Evolutionary conservation across 1,139 yeast genomes (phyloP).

Genomic region (Torulaspora pretoriensis): DNA sequence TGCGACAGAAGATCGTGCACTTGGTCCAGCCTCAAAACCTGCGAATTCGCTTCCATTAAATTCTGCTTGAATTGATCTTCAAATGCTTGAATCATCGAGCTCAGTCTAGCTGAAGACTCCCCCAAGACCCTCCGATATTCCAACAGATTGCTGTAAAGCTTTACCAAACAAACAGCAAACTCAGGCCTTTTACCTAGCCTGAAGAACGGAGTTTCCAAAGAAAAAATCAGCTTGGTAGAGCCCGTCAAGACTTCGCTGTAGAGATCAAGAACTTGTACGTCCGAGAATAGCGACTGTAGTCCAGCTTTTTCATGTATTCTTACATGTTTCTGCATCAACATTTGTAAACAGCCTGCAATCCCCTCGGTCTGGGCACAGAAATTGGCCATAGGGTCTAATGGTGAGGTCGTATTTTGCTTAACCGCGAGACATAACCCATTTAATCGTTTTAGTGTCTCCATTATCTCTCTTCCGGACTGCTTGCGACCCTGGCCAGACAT

Average conservation of each 20-base stretch:
- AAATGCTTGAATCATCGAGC: constrained; percentile 15
- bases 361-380: constrained; percentile 10
- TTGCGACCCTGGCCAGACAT: constrained; percentile 3
- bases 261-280: constrained; percentile 10
- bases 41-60: constrained; percentile 17
- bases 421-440: constrained; percentile 13
- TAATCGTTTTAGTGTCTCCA: constrained; percentile 10
- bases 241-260: constrained; percentile 15
- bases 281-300: constrained; percentile 8
- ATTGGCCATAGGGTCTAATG: constrained; percentile 13
- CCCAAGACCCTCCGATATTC: constrained; percentile 7
- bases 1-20: constrained; percentile 22
- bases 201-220: constrained; percentile 11
- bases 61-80: constrained; percentile 17
- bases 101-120: constrained; percentile 7
- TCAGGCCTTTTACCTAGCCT: constrained; percentile 16
- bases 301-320: constrained; percentile 1
- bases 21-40: constrained; percentile 16
- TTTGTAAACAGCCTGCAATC: constrained; percentile 7
- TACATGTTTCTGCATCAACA: constrained; percentile 7
- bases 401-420: constrained; percentile 7
- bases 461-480: constrained; percentile 7
- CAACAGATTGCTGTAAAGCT: constrained; percentile 13
- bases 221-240: constrained; percentile 14
- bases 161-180: constrained; percentile 12